Base-by-base conservation (phyloP, 1,284 basidiomycete species). In the Violaceomyces palustris region DNA sequence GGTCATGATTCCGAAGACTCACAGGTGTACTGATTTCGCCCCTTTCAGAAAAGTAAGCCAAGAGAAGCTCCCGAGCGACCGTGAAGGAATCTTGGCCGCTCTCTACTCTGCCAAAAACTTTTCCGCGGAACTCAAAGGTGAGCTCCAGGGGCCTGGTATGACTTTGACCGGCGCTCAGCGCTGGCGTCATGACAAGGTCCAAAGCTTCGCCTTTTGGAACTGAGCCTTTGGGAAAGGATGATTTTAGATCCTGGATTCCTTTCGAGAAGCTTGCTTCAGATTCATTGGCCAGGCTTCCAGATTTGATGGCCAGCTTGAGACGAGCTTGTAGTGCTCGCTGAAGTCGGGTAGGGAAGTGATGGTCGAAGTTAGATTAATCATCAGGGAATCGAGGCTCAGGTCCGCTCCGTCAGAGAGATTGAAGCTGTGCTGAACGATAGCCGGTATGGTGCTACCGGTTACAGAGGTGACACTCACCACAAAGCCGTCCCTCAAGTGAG, bases 401-500 rank as follows among this genome's bases (percentile, higher is more conserved):
- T n/a, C n/a, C n/a, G n/a, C n/a, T n/a, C n/a, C n/a, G n/a, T n/a
- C n/a, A n/a, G n/a, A n/a, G n/a, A n/a, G n/a, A n/a, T n/a, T n/a
- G n/a, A n/a, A n/a, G n/a, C n/a, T n/a, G n/a, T n/a, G n/a, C n/a
- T n/a, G n/a, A n/a, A n/a, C n/a, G n/a, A n/a, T n/a, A n/a, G n/a
- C n/a, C n/a, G n/a, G n/a, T n/a, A n/a, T n/a, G n/a, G n/a, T n/a
- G n/a, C n/a, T n/a, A n/a, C n/a, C n/a, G n/a, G n/a, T 36, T 21
- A 14, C 24, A 5, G 25, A 30, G n/a, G n/a, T n/a, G n/a, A n/a
- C n/a, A n/a, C n/a, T n/a, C n/a, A n/a, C n/a, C 19, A 61, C 78
- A 64, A 91, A 90, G 1, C 85, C 89, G 66, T 92, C 88, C 18
- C 89, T 81, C 15, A 92, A 77, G 66, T 92, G 89, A 15, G 81